Evolutionary conservation across 441 rosid genomes (phyloP), one percentile per base, ranked within the genome.

Genomic region (Macaranga tanarius): DNA sequence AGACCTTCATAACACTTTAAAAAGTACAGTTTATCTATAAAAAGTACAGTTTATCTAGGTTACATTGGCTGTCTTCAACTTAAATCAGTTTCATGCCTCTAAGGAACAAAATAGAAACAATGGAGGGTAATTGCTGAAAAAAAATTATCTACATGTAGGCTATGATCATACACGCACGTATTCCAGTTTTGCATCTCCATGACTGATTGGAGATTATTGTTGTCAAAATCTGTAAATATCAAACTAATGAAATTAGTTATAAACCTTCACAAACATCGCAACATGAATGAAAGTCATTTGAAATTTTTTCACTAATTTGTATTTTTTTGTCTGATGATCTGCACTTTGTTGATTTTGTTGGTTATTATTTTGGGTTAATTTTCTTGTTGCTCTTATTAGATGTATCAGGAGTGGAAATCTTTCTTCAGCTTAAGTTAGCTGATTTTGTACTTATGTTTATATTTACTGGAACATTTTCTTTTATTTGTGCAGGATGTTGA

Each of bases 401-500:
- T 45, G 38, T 65, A 23, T 0, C 19, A 10, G 26, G 47, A 20
- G 23, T 60, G 50, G 25, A 67, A 42, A 26, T 63, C 44, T 51
- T 66, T 64, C 26, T 65, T 47, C 51, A 42, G 28, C 25, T 31
- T 71, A 48, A 26, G n/a, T 25, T 65, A 59, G 58, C 42, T 73
- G 73, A 58, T 69, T 67, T 7, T 74, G 20, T 75, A 38, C 22
- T 71, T 77, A 20, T 73, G 28, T 64, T 75, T 50, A 26, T 70
- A 56, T 69, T 61, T 51, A 44, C 57, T 26, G 28, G 61, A 47
- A 8, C 12, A 6, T 73, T 75, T 26, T n/a, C n/a, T 75, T 71
- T 76, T 75, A 25, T 72, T 70, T 76, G 7, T 78, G 75, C 78
- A 94, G 99, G 97, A 85, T 66, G 75, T 89, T 67, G 91, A 92